phyloP scores from a whole-genome alignment of 1,139 yeast species.

The Scheffersomyces titani region DNA sequence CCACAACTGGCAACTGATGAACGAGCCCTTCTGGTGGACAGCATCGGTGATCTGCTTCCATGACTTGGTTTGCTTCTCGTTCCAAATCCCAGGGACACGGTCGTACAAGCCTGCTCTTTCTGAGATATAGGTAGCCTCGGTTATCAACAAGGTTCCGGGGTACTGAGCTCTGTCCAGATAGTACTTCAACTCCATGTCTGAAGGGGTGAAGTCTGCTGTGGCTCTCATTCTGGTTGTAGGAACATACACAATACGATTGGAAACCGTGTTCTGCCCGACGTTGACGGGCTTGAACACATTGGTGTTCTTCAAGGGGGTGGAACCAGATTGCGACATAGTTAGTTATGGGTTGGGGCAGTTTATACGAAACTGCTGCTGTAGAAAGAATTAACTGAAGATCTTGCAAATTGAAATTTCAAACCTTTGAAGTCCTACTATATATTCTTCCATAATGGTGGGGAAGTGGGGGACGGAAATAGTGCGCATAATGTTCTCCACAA shows the following conservation, averaged over 20 bases:
- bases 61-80: slow-evolving; percentile 17
- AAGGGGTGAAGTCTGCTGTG: slow-evolving; percentile 9
- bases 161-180: slow-evolving; percentile 32
- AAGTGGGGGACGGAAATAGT: neutral
- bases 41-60: slow-evolving; percentile 13
- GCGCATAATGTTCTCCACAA: neutral
- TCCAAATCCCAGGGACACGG: slow-evolving; percentile 14
- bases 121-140: slow-evolving; percentile 35
- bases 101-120: slow-evolving; percentile 26
- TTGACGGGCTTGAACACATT: slow-evolving; percentile 6
- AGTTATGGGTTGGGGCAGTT: neutral
- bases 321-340: neutral
- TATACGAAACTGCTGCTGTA: neutral
- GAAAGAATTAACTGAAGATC: neutral
- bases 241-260: slow-evolving; percentile 4
- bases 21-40: slow-evolving; percentile 12
- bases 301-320: slow-evolving; percentile 6
- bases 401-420: neutral
- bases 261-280: slow-evolving; percentile 5
- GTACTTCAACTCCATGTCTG: slow-evolving; percentile 22
- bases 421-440: neutral
- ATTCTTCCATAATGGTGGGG: neutral
- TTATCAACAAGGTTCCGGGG: slow-evolving; percentile 36
- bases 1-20: slow-evolving; percentile 13
- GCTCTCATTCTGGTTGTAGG: slow-evolving; percentile 2